A percentile compares a stretch with the other conserved stretches of the same genome.
These are phyloP conservation scores for Ophiostoma australiae DNA, from an alignment of 2,329 filamentous ascomycete species.

Conservation along the genomic window DNA sequence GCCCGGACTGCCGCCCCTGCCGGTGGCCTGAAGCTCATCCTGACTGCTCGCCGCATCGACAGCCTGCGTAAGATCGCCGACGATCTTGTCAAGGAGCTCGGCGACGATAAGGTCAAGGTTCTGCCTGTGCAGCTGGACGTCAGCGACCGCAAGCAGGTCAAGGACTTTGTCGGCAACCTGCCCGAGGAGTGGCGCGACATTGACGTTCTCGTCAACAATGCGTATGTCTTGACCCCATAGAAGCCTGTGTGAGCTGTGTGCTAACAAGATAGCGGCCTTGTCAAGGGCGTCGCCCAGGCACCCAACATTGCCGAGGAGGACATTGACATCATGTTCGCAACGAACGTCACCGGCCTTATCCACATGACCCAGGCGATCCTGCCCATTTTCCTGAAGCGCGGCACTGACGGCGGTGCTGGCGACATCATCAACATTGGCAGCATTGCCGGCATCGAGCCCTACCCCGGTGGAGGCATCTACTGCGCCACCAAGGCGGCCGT, in stretches of 20 bases:
- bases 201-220: slow-evolving; percentile 91
- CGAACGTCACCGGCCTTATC: slow-evolving; percentile 92
- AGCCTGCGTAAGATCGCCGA: slow-evolving; percentile 68
- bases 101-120: slow-evolving; percentile 81
- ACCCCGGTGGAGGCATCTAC: slow-evolving; percentile 83
- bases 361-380: slow-evolving; percentile 93
- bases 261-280: slow-evolving; percentile 62
- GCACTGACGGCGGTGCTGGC: slow-evolving; percentile 66
- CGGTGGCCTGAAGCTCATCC: slow-evolving; percentile 67
- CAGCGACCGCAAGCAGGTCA: slow-evolving; percentile 70
- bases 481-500: slow-evolving; percentile 90
- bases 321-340: slow-evolving; percentile 80
- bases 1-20: slow-evolving; percentile 70
- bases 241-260: background rate
- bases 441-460: slow-evolving; percentile 84
- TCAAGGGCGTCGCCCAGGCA: slow-evolving; percentile 80
- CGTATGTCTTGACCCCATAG: slow-evolving; percentile 52
- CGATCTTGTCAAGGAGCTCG: slow-evolving; percentile 71
- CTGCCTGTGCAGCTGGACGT: slow-evolving; percentile 82
- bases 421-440: slow-evolving; percentile 95
- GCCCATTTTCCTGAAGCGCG: slow-evolving; percentile 70
- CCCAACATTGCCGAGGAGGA: slow-evolving; percentile 78
- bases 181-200: slow-evolving; percentile 80
- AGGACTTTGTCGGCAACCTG: slow-evolving; percentile 64
- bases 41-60: slow-evolving; percentile 84